A percentile compares a stretch with the other conserved stretches of the same genome.
phyloP scores from a whole-genome alignment of 1,139 yeast species.

The Magnusiomyces paraingens region DNA sequence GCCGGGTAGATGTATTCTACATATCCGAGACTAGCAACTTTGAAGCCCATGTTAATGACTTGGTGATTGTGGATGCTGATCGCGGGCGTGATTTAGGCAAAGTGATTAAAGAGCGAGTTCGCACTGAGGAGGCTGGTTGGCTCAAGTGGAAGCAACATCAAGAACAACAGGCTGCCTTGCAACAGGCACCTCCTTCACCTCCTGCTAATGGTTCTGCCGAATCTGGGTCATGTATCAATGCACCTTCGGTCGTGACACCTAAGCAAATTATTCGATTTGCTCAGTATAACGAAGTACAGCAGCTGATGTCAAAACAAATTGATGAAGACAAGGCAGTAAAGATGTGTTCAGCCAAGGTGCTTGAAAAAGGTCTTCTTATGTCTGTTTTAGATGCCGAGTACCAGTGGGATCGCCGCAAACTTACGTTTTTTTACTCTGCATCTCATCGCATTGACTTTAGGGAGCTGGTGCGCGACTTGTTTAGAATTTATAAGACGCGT shows the following conservation, averaged over 20 bases:
- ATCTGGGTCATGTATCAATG: background rate
- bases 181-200: slow-evolving; percentile 26
- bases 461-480: slow-evolving; percentile 83
- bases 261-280: slow-evolving; percentile 74
- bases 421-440: slow-evolving; percentile 84
- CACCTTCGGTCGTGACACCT: slow-evolving; percentile 42
- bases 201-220: slow-evolving; percentile 18
- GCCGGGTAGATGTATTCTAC: slow-evolving; percentile 77
- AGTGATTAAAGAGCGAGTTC: slow-evolving; percentile 58
- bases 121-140: slow-evolving; percentile 70
- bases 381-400: slow-evolving; percentile 72
- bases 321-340: slow-evolving; percentile 73
- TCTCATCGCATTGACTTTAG: slow-evolving; percentile 86
- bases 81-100: slow-evolving; percentile 88
- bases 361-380: slow-evolving; percentile 43
- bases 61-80: slow-evolving; percentile 96
- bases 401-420: slow-evolving; percentile 89
- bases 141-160: slow-evolving; percentile 76
- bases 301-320: slow-evolving; percentile 50
- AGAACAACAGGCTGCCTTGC: slow-evolving; percentile 61
- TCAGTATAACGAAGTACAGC: slow-evolving; percentile 52
- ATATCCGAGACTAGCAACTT: slow-evolving; percentile 49
- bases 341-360: slow-evolving; percentile 52
- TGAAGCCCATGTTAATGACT: slow-evolving; percentile 56
- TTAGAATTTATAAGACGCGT: slow-evolving; percentile 89